Base-by-base conservation (phyloP, 371 early-diverging fungal species). In the Lichtheimia hyalospora region DNA sequence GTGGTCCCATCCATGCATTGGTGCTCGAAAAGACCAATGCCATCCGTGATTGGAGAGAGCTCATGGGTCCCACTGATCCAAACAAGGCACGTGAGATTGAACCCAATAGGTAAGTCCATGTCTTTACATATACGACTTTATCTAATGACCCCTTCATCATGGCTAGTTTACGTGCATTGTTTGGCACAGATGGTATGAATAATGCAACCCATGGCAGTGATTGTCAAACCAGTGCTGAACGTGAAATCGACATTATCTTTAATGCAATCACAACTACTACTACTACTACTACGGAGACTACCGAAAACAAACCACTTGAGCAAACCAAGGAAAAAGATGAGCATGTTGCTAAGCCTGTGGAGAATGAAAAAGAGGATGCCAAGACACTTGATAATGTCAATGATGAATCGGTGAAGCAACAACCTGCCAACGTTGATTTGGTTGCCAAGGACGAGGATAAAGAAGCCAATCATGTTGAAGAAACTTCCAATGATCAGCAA, bases 151-250 rank as follows among this genome's bases (percentile, higher is more conserved):
- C n/a, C n/a, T n/a, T 46, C 39, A 2, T 58, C 75, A n/a, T 25
- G 25, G 2, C 2, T 54, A 88, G 80, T 57, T 64, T 86, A 23
- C 79, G 87, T 24, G 87, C 85, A 46, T 57, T 73, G 44, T 89
- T 81, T 69, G 94, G 94, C 20, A 81, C 79, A 16, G 84, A 85
- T 60, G 70, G 76, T 3, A 73, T 79, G 25, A 77, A 76, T 41
- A 93, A 94, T 72, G 92, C 88, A 44, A 83, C 85, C 0, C 90
- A 94, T 67, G 92, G 89, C 21, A 88, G 92, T 55, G 87, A 84
- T 63, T 76, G 84, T n/a, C 54, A 75, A 18, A 82, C 76, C 15
- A 71, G 78, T 49, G 93, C 92, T 14, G 69, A 76, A 54, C 85
- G 87, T 18, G 92, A 92, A 66, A 84, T 92, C 52, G 68, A 75